Percentiles rank a stretch among this genome's conserved stretches.
Evolutionary conservation across 176 grass and related monocot species (phyloP).

Genomic region (Secale cereale): DNA sequence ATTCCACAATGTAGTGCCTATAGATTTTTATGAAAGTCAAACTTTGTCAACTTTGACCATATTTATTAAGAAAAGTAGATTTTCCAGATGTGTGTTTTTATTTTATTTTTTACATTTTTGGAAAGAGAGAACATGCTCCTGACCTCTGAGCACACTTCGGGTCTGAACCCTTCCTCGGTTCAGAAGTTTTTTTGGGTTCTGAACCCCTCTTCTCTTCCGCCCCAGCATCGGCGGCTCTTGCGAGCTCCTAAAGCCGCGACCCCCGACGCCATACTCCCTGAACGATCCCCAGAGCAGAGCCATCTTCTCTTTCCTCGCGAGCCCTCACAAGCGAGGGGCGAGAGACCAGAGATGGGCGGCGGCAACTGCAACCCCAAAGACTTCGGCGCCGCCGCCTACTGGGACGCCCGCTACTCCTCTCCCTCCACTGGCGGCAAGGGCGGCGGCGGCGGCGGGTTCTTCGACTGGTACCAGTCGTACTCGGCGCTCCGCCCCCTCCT

Average conservation of each 20-base stretch:
- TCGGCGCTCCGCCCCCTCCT: slow-evolving; percentile 69
- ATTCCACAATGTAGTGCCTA: no score
- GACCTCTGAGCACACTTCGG: no score
- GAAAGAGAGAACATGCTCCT: no score
- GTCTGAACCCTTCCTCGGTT: no score
- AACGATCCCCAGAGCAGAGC: neutral
- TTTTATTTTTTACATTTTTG: no score
- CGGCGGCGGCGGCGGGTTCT: slow-evolving; percentile 39
- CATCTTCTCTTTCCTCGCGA: neutral
- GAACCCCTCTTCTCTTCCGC: neutral
- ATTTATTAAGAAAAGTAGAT: no score
- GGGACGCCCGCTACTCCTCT: slow-evolving; percentile 64
- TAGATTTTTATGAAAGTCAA: no score
- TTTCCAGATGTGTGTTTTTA: no score
- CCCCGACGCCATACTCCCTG: neutral
- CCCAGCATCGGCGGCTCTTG: neutral
- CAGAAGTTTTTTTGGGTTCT: no score
- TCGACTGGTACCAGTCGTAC: slow-evolving; percentile 94
- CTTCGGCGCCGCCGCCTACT: slow-evolving; percentile 73
- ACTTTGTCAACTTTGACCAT: no score
- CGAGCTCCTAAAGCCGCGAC: neutral
- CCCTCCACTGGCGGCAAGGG: slow-evolving; percentile 32
- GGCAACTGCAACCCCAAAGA: slow-evolving; percentile 45
- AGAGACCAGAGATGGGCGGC: slow-evolving; percentile 24
- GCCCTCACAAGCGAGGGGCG: neutral